phyloP scores from a whole-genome alignment of 1,284 basidiomycete species.

The Rhodofomes roseus region DNA sequence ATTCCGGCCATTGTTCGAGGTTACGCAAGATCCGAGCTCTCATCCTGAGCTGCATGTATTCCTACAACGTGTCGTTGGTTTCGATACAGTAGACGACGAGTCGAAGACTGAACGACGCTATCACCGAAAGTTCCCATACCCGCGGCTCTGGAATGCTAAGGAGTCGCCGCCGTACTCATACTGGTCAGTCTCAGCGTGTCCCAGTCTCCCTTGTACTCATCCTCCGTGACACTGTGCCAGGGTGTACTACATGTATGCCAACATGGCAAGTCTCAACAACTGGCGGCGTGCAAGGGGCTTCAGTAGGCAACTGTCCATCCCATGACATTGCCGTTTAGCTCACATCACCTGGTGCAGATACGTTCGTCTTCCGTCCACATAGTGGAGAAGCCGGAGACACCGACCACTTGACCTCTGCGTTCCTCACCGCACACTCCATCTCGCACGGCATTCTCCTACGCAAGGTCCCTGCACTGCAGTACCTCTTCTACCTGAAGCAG shows the following conservation, averaged over 20 bases:
- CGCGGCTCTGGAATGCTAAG: constrained; percentile 84
- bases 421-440: constrained; percentile 96
- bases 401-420: constrained; percentile 94
- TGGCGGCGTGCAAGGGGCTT: constrained; percentile 90
- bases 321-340: neutral
- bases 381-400: constrained; percentile 98
- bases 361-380: constrained; percentile 96
- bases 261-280: constrained; percentile 91
- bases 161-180: constrained; percentile 95
- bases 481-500: constrained; percentile 95
- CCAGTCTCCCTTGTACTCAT: neutral
- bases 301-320: constrained; percentile 56
- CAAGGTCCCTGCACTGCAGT: constrained; percentile 93
- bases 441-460: constrained; percentile 97
- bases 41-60: constrained; percentile 97
- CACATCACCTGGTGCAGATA: constrained; percentile 49
- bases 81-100: constrained; percentile 98
- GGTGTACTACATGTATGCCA: constrained; percentile 98
- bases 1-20: constrained; percentile 93
- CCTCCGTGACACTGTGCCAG: constrained; percentile 34
- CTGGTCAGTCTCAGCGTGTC: constrained; percentile 48
- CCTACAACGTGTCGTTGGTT: constrained; percentile 93
- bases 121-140: constrained; percentile 95
- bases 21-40: constrained; percentile 85
- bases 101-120: constrained; percentile 90